phyloP scores from a whole-genome alignment of 257 asterid species.

The Verbascum thapsus region DNA sequence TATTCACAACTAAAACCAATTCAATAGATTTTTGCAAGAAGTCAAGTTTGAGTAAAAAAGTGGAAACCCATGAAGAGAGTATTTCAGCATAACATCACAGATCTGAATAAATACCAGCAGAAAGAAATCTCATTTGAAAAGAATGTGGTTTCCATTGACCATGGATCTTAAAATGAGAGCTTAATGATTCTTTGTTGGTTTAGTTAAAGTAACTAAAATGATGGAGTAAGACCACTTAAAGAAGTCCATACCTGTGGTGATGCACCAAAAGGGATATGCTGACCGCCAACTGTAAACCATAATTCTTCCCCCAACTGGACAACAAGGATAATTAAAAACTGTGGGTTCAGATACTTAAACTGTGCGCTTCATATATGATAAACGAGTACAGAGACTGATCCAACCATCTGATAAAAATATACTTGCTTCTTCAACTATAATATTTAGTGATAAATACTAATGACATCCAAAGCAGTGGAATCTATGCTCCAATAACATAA shows the following conservation, averaged over 20 bases:
- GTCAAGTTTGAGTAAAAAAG: not conserved
- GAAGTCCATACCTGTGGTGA: slow-evolving; percentile 67
- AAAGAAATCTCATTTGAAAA: slow-evolving; percentile 8
- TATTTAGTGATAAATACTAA: not conserved
- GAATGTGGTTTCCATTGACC: no score
- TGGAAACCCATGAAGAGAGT: not conserved
- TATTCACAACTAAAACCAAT: not conserved
- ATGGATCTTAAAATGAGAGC: no score
- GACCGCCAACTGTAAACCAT: slow-evolving; percentile 77
- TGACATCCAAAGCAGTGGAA: no score
- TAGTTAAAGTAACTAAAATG: not conserved
- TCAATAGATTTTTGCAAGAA: not conserved
- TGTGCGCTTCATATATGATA: not conserved
- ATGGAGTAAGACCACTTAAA: not conserved
- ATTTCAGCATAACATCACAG: not conserved
- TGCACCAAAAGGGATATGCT: slow-evolving; percentile 76
- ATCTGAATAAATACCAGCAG: slow-evolving; percentile 1
- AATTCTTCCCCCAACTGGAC: slow-evolving; percentile 79
- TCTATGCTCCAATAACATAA: not conserved
- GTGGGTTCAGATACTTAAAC: not conserved
- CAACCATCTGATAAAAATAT: not conserved
- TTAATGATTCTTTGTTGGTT: no score
- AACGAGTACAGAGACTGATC: not conserved
- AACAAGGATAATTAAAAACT: slow-evolving; percentile 23
- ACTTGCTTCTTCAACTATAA: not conserved